phyloP scores from a whole-genome alignment of 768 basidiomycete genomes.

The Mycena vulgaris region DNA sequence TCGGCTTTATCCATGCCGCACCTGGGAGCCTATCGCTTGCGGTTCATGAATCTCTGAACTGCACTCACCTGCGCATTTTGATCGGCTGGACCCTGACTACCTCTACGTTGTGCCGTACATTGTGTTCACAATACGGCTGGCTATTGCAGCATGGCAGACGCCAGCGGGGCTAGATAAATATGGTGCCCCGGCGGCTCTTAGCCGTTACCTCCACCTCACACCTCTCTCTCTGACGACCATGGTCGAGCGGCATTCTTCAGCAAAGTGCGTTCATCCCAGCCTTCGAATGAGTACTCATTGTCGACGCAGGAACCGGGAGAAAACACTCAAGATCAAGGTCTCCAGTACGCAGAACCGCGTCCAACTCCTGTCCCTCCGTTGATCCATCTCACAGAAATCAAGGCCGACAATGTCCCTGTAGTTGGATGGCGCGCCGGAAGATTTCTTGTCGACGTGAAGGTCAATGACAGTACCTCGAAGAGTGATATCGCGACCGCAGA shows the following conservation, averaged over 20 bases:
- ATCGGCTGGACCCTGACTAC: no score
- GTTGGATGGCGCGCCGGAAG: not conserved
- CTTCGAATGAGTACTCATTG: no score
- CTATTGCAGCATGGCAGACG: no score
- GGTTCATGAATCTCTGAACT: no score
- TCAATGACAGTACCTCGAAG: not conserved
- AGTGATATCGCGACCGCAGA: not conserved
- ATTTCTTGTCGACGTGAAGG: not conserved
- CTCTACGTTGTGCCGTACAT: no score
- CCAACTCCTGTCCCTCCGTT: not conserved
- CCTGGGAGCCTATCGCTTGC: no score
- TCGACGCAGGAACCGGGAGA: not conserved
- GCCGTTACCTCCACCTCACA: no score
- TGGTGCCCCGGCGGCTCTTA: no score
- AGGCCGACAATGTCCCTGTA: not conserved
- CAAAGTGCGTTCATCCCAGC: not conserved
- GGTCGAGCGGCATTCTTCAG: not conserved
- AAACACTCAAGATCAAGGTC: slow-evolving; percentile 11
- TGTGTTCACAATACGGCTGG: no score
- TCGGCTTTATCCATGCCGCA: no score
- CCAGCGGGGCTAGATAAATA: no score
- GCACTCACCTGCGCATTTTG: no score
- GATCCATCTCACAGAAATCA: slow-evolving; percentile 7
- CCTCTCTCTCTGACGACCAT: not conserved
- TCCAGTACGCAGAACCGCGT: not conserved